Percentiles rank a stretch among this genome's conserved stretches.
Conservation (phyloP, 345 rosid genomes). For the Eucalyptus erythrocorys region DNA sequence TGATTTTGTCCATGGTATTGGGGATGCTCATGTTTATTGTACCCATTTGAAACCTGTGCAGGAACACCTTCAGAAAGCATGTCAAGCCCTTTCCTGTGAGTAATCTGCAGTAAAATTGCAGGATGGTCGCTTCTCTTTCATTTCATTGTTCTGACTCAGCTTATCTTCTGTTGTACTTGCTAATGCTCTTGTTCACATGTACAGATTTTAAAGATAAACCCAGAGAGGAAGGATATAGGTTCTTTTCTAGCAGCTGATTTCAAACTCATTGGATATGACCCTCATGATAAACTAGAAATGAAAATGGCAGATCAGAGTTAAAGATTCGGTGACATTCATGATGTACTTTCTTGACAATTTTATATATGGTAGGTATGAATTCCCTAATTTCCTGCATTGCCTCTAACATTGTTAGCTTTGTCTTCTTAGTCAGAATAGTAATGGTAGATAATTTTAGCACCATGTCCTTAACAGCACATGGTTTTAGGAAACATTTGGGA, state of each 20-base stretch:
- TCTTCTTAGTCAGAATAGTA: background rate
- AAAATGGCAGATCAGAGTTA: conserved; percentile 59
- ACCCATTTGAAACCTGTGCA: conserved; percentile 71
- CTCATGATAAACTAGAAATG: conserved; percentile 85
- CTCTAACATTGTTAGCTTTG: background rate
- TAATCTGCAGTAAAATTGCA: background rate
- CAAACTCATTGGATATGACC: conserved; percentile 74
- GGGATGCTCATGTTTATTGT: conserved; percentile 76
- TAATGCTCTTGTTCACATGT: background rate
- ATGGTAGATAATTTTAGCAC: background rate
- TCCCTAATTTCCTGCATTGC: background rate
- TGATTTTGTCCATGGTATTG: conserved; percentile 60
- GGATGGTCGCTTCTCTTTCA: background rate
- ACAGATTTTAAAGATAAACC: conserved; percentile 77
- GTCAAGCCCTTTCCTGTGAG: conserved; percentile 82
- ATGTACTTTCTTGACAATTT: background rate
- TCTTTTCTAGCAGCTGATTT: conserved; percentile 65
- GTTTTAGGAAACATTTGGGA: background rate
- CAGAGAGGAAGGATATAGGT: conserved; percentile 67
- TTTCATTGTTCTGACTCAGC: background rate
- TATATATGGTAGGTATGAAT: background rate
- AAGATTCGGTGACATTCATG: background rate
- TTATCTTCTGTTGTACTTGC: background rate
- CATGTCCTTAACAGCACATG: background rate
- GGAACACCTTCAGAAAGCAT: conserved; percentile 80